Evolutionary conservation across 352 stramenopile genomes (phyloP).

Genomic region (Globisporangium iwayamae): DNA sequence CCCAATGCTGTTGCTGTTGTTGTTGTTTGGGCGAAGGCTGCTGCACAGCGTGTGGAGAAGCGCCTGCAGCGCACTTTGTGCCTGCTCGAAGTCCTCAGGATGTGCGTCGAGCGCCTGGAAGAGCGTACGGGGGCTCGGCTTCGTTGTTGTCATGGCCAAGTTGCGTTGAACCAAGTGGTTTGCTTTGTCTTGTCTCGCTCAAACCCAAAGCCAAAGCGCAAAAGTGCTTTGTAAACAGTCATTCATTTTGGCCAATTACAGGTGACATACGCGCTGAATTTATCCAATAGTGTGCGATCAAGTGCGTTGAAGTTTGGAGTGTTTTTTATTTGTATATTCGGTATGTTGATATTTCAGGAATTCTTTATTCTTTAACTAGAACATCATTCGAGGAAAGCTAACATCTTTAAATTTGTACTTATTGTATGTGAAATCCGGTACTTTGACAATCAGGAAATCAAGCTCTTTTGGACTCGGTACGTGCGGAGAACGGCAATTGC

Average conservation of each 20-base stretch:
- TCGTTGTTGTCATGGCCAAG: neutral
- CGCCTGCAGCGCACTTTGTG: neutral
- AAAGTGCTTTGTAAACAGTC: too few relatives aligned
- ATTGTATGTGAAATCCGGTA: neutral
- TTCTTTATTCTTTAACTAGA: too few relatives aligned
- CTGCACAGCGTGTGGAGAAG: constrained; percentile 1
- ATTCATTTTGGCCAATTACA: too few relatives aligned
- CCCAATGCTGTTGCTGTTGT: neutral
- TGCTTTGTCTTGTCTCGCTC: neutral
- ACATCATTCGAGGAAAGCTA: too few relatives aligned
- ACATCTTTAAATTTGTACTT: neutral
- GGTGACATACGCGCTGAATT: too few relatives aligned
- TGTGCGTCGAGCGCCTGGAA: constrained; percentile 2
- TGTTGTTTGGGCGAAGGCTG: neutral
- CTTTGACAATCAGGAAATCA: too few relatives aligned
- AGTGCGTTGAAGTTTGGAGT: neutral
- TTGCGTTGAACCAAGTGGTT: neutral
- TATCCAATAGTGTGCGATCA: too few relatives aligned
- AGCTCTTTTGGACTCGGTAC: too few relatives aligned
- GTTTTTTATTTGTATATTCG: neutral
- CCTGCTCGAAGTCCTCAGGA: neutral
- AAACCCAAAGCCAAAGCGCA: too few relatives aligned
- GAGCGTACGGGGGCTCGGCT: neutral
- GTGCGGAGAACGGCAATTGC: too few relatives aligned
- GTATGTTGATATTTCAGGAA: neutral